A percentile compares a stretch with the other conserved stretches of the same genome.
Evolutionary conservation across 208 protist species (phyloP).

Genomic region (Jaenimonas drosophilae): DNA sequence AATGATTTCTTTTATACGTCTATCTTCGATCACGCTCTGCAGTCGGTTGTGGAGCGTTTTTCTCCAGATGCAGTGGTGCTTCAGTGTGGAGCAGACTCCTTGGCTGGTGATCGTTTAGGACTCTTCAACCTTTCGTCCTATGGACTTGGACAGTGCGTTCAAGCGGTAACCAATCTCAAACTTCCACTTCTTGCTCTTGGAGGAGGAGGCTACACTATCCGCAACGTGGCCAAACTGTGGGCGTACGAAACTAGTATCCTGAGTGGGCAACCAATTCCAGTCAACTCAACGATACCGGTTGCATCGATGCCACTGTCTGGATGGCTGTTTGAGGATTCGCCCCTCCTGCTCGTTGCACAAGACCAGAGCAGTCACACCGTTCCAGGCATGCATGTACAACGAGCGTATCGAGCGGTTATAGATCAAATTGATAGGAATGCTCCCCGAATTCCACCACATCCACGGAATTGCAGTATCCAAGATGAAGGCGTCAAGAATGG

Average conservation of each 20-base stretch:
- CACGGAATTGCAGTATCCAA: slow-evolving; percentile 4
- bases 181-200: slow-evolving; percentile 96
- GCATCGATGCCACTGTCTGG: slow-evolving; percentile 57
- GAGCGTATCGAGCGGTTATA: slow-evolving; percentile 43
- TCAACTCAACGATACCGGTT: slow-evolving; percentile 56
- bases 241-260: slow-evolving; percentile 88
- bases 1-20: slow-evolving; percentile 85
- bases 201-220: slow-evolving; percentile 99
- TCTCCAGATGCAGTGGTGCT: slow-evolving; percentile 95
- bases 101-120: slow-evolving; percentile 96
- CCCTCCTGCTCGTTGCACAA: slow-evolving; percentile 56
- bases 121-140: slow-evolving; percentile 88
- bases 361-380: slow-evolving; percentile 61
- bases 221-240: slow-evolving; percentile 99
- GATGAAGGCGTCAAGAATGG: background rate
- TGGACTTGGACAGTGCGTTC: slow-evolving; percentile 93
- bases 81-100: slow-evolving; percentile 98
- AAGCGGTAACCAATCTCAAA: slow-evolving; percentile 88
- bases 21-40: slow-evolving; percentile 71
- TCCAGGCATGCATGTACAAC: slow-evolving; percentile 53
- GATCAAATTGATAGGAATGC: slow-evolving; percentile 71
- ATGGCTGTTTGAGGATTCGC: slow-evolving; percentile 77
- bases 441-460: slow-evolving; percentile 35
- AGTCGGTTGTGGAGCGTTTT: slow-evolving; percentile 36
- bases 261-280: slow-evolving; percentile 48